phyloP scores from a whole-genome alignment of 106 monocot species.

The Dactylorhiza incarnata region DNA sequence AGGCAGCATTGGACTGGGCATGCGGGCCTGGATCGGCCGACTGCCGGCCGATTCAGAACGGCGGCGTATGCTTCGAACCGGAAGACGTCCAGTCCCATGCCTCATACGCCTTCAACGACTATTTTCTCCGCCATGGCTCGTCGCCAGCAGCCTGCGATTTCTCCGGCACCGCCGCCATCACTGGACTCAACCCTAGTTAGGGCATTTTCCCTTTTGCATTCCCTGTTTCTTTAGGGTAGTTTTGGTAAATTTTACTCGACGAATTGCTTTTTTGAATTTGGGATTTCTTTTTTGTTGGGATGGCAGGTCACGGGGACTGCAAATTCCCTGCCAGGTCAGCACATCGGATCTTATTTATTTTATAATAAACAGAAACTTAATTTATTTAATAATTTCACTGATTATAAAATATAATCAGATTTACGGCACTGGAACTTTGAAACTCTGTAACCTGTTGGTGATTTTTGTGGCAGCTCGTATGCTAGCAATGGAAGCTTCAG shows the following conservation, averaged over 20 bases:
- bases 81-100: constrained; percentile 61
- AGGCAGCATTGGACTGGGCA: constrained; percentile 82
- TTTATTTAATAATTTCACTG: not conserved
- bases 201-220: not conserved
- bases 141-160: constrained; percentile 61
- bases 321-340: constrained; percentile 60
- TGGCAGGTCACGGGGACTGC: constrained; percentile 51
- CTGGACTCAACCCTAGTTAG: constrained; percentile 59
- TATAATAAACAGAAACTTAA: not conserved
- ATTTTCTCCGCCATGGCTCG: constrained; percentile 39
- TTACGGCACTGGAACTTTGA: not conserved
- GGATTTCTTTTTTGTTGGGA: not conserved
- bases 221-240: not conserved
- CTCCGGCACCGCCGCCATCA: constrained; percentile 71
- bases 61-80: constrained; percentile 63
- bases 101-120: constrained; percentile 91
- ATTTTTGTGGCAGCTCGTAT: constrained; percentile 29
- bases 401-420: not conserved
- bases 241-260: not conserved
- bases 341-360: constrained; percentile 4
- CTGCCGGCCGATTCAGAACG: constrained; percentile 65
- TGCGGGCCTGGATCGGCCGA: constrained; percentile 78
- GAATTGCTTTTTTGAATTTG: not conserved
- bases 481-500: constrained; percentile 43
- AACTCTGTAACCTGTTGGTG: not conserved